These are phyloP conservation scores for Apiospora rasikravindrae DNA, from an alignment of 2,329 filamentous ascomycete species.

Conservation along the genomic window DNA sequence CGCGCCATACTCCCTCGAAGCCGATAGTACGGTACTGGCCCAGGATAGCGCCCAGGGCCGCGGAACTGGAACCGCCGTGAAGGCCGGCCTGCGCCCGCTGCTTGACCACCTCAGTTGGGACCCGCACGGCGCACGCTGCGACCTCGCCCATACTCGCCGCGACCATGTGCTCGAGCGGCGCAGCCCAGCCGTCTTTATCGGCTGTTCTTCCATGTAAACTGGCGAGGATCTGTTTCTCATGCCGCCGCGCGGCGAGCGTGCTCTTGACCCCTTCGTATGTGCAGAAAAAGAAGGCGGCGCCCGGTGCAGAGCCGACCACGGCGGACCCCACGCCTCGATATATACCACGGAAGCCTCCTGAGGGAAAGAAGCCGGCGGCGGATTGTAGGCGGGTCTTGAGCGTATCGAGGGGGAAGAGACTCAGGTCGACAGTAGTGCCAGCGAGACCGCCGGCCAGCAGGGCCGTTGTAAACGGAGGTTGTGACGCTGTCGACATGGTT, in stretches of 20 bases:
- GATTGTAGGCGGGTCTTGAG: slow-evolving; percentile 98
- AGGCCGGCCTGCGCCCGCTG: slow-evolving; percentile 91
- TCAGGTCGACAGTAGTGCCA: slow-evolving; percentile 94
- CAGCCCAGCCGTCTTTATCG: slow-evolving; percentile 25
- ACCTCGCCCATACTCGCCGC: slow-evolving; percentile 88
- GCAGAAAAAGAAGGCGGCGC: slow-evolving; percentile 96
- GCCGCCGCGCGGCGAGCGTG: slow-evolving; percentile 44
- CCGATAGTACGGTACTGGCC: slow-evolving; percentile 50
- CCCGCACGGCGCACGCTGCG: slow-evolving; percentile 87
- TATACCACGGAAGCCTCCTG: slow-evolving; percentile 88
- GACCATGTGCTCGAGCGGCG: slow-evolving; percentile 71
- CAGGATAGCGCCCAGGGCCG: slow-evolving; percentile 74
- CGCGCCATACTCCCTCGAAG: slow-evolving; percentile 69
- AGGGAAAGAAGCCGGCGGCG: slow-evolving; percentile 74
- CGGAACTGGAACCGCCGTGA: slow-evolving; percentile 71
- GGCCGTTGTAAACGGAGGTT: slow-evolving; percentile 61
- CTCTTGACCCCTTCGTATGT: slow-evolving; percentile 83
- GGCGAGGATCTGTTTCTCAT: slow-evolving; percentile 32
- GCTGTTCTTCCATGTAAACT: background rate
- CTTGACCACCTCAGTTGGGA: slow-evolving; percentile 97
- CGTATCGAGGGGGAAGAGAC: slow-evolving; percentile 96
- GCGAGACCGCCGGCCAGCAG: slow-evolving; percentile 85
- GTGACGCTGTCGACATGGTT: slow-evolving; percentile 26
- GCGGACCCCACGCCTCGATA: slow-evolving; percentile 92
- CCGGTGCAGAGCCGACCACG: slow-evolving; percentile 88